These are phyloP conservation scores for Rhizomucor pusillus DNA, from an alignment of 371 early-diverging fungal genomes.

Conservation along the genomic window DNA sequence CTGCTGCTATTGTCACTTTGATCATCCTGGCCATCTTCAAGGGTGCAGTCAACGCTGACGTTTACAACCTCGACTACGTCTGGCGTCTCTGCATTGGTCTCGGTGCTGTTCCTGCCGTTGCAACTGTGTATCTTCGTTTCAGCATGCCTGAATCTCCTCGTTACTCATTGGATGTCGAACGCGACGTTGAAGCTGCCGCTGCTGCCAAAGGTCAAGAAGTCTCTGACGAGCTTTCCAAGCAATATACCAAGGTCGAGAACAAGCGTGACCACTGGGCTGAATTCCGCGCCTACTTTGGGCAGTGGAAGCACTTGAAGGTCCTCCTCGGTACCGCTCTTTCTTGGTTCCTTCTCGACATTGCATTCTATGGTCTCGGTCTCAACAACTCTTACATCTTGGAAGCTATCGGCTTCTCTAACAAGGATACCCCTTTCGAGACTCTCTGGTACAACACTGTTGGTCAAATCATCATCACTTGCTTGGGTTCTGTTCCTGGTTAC, in stretches of 20 bases:
- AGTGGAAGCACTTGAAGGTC: constrained; percentile 76
- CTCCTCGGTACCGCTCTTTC: constrained; percentile 75
- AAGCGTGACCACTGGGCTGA: constrained; percentile 53
- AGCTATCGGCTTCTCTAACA: constrained; percentile 66
- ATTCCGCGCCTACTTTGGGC: constrained; percentile 74
- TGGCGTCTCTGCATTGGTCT: constrained; percentile 85
- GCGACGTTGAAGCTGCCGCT: constrained; percentile 65
- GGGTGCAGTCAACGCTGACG: constrained; percentile 56
- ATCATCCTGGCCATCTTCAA: constrained; percentile 74
- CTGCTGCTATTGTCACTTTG: constrained; percentile 71
- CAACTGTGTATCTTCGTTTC: constrained; percentile 84
- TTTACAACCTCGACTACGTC: constrained; percentile 74
- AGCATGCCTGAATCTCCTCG: constrained; percentile 95
- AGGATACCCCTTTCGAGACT: constrained; percentile 50
- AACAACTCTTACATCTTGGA: constrained; percentile 73
- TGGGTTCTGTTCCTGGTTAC: constrained; percentile 90
- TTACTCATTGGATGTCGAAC: constrained; percentile 75
- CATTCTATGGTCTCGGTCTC: constrained; percentile 86
- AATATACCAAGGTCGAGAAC: constrained; percentile 40
- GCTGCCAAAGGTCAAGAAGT: constrained; percentile 47
- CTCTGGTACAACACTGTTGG: constrained; percentile 69
- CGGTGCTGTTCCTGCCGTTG: constrained; percentile 82
- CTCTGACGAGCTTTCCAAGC: constrained; percentile 30
- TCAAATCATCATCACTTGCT: constrained; percentile 77
- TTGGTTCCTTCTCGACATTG: constrained; percentile 88